Evolutionary conservation across 768 basidiomycete genomes (phyloP).

Genomic region (Russula earlei): DNA sequence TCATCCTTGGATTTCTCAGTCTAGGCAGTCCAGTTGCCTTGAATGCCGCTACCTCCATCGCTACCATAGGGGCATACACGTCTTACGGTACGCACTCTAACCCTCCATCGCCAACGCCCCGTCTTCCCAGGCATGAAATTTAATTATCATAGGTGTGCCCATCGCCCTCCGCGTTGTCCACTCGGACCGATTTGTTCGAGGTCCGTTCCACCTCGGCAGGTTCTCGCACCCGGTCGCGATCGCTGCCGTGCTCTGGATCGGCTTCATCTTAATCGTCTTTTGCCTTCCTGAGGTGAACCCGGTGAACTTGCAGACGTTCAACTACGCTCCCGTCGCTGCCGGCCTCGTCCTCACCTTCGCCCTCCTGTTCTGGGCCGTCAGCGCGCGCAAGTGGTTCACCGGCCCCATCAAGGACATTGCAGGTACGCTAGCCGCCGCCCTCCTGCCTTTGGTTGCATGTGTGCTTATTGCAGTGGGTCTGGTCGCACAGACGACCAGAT

Average conservation of each 20-base stretch:
- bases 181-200: constrained; percentile 46
- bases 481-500: constrained; percentile 34
- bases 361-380: constrained; percentile 56
- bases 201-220: constrained; percentile 61
- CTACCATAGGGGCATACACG: constrained; percentile 69
- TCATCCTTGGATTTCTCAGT: constrained; percentile 64
- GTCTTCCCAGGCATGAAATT: too few relatives aligned
- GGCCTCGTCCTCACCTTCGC: constrained; percentile 58
- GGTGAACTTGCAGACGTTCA: constrained; percentile 59
- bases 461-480: background rate
- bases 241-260: constrained; percentile 52
- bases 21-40: constrained; percentile 67
- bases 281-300: constrained; percentile 64
- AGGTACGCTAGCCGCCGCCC: background rate
- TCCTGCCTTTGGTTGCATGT: background rate
- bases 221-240: constrained; percentile 57
- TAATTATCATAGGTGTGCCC: background rate
- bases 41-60: constrained; percentile 44
- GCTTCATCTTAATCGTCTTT: constrained; percentile 63
- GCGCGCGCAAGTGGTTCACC: constrained; percentile 62
- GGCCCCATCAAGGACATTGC: constrained; percentile 58
- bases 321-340: constrained; percentile 67
- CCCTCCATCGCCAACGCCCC: too few relatives aligned
- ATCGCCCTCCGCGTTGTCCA: constrained; percentile 41
- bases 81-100: constrained; percentile 45